These are phyloP conservation scores for Hypomyces rosellus DNA, from an alignment of 2,329 filamentous ascomycete species.

Conservation along the genomic window DNA sequence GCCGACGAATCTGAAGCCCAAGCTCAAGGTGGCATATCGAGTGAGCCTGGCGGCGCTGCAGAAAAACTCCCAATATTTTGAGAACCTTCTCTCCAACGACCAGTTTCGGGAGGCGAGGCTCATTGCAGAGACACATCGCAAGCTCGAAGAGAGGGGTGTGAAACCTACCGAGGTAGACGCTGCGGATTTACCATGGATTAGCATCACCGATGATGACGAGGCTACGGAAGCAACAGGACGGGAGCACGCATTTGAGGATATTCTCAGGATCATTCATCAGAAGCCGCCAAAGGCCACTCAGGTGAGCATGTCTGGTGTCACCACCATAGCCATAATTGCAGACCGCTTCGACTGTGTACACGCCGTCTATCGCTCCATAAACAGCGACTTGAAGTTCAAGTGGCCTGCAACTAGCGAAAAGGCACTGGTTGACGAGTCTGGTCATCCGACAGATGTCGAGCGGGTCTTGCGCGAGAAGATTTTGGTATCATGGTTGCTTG, in stretches of 20 bases:
- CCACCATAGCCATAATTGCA: conserved; percentile 62
- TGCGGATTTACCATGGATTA: conserved; percentile 54
- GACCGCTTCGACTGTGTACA: conserved; percentile 65
- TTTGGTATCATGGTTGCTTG: conserved; percentile 58
- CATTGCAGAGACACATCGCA: conserved; percentile 45
- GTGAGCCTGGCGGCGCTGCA: conserved; percentile 52
- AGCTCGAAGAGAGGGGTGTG: conserved; percentile 41
- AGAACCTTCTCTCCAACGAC: conserved; percentile 55
- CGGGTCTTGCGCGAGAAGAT: conserved; percentile 64
- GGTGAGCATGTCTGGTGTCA: conserved; percentile 54
- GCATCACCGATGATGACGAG: conserved; percentile 62
- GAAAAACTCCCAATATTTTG: conserved; percentile 63
- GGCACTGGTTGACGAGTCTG: conserved; percentile 29
- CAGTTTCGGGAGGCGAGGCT: conserved; percentile 57
- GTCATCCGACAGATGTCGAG: conserved; percentile 44
- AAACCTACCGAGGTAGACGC: conserved; percentile 42
- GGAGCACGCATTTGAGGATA: conserved; percentile 58
- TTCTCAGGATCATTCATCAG: conserved; percentile 60
- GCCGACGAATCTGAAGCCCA: conserved; percentile 29
- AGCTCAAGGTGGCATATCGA: conserved; percentile 46
- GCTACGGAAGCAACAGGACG: conserved; percentile 56
- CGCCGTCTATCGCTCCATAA: conserved; percentile 48
- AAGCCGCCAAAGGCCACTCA: conserved; percentile 31
- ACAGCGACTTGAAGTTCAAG: conserved; percentile 43
- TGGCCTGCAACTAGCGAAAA: conserved; percentile 44